Conservation (phyloP, 192 early-diverging fungal species). For the Entomortierella lignicola region DNA sequence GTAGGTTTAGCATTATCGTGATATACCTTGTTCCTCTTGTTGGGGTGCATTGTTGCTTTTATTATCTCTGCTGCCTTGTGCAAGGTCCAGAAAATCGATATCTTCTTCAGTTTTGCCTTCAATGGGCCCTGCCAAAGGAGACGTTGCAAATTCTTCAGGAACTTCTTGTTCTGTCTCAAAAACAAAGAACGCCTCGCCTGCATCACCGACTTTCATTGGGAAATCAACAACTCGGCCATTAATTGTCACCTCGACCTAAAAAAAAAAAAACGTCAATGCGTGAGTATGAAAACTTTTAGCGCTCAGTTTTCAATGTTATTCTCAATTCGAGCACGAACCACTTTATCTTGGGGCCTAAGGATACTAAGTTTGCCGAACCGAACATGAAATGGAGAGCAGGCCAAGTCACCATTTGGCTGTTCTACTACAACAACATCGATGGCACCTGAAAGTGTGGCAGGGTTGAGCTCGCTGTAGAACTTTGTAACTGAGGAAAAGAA, state of each 20-base stretch:
- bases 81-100: conserved; percentile 48
- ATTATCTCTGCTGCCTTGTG: conserved; percentile 5
- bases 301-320: not conserved
- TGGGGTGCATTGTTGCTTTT: not conserved
- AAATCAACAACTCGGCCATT: conserved; percentile 82
- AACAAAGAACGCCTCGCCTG: conserved; percentile 98
- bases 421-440: conserved; percentile 97
- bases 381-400: conserved; percentile 98
- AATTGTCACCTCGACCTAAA: conserved; percentile 80
- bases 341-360: conserved; percentile 91
- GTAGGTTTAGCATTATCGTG: not conserved
- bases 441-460: conserved; percentile 95
- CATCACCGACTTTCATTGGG: conserved; percentile 97
- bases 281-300: not conserved
- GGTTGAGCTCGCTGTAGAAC: conserved; percentile 96
- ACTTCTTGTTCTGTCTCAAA: conserved; percentile 91
- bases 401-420: conserved; percentile 80
- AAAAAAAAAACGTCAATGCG: not conserved
- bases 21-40: conserved; percentile 16
- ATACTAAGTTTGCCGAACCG: conserved; percentile 97
- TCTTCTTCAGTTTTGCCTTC: conserved; percentile 37
- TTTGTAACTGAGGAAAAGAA: conserved; percentile 83
- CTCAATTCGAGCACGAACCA: conserved; percentile 34
- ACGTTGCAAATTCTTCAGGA: conserved; percentile 92
- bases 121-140: conserved; percentile 79